Percentiles rank a stretch among this genome's conserved stretches.
These are phyloP conservation scores for Podospora fimiseda DNA, from an alignment of 495 filamentous ascomycete genomes.

Conservation along the genomic window DNA sequence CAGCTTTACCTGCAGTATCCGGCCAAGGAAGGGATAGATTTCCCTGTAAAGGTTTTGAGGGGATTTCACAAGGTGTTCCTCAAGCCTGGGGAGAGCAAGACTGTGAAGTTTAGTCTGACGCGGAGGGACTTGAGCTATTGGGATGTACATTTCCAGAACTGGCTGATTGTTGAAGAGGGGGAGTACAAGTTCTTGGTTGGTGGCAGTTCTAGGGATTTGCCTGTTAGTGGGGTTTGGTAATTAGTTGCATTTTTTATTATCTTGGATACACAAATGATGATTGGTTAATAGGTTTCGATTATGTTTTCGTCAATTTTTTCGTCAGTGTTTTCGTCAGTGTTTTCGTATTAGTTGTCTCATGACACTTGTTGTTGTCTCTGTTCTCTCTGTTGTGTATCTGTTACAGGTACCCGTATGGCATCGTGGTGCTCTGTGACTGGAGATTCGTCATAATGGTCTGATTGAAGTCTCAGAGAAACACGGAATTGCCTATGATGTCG, in stretches of 20 bases:
- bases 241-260: too few species aligned
- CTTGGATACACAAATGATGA: too few species aligned
- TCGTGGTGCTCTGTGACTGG: not conserved
- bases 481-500: too few species aligned
- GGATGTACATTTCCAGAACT: constrained; percentile 73
- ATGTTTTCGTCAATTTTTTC: too few species aligned
- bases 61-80: constrained; percentile 73
- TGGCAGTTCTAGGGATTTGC: constrained; percentile 34
- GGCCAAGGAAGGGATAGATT: constrained; percentile 52
- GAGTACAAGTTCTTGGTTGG: constrained; percentile 42
- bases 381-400: not conserved
- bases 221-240: constrained; percentile 30
- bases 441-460: too few species aligned
- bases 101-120: constrained; percentile 64
- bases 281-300: too few species aligned
- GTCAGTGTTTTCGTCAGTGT: too few species aligned
- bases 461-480: too few species aligned
- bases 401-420: not conserved
- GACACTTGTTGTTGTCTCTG: not conserved
- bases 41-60: constrained; percentile 68
- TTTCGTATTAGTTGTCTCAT: not conserved
- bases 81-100: constrained; percentile 47
- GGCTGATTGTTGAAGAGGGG: constrained; percentile 59
- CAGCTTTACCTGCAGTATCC: constrained; percentile 82
- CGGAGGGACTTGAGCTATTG: constrained; percentile 77